These are phyloP conservation scores for Apiospora phragmitis DNA, from an alignment of 2,329 filamentous ascomycete species.

Conservation along the genomic window DNA sequence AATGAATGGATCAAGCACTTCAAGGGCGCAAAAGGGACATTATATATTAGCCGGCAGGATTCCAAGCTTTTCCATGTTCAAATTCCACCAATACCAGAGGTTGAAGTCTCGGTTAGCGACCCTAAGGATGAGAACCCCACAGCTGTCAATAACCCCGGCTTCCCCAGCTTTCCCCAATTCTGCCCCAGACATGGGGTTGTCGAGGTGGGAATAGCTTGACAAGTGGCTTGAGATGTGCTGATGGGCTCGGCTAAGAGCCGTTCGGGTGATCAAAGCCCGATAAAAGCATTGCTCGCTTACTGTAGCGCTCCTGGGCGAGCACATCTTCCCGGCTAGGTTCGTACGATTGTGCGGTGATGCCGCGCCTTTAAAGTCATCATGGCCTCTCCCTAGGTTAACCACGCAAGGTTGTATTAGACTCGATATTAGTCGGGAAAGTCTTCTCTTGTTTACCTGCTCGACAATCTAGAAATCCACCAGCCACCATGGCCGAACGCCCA, in stretches of 20 bases:
- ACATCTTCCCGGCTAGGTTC: background rate
- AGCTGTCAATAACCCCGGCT: background rate
- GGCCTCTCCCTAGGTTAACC: background rate
- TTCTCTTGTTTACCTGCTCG: fast-evolving
- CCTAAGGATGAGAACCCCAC: background rate
- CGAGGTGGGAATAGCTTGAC: background rate
- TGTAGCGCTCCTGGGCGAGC: background rate
- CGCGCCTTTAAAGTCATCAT: background rate
- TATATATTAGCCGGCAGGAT: background rate
- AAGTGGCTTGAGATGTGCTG: background rate
- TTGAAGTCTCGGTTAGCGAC: background rate
- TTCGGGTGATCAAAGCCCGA: background rate
- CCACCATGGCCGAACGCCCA: conserved; percentile 22
- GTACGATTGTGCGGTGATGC: background rate
- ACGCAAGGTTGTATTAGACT: background rate
- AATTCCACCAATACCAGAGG: background rate
- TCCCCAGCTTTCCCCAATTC: background rate
- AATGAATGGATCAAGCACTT: too few species aligned
- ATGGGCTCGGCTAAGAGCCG: background rate
- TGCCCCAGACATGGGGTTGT: background rate
- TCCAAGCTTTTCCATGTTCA: background rate
- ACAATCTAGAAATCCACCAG: background rate
- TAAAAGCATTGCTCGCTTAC: background rate
- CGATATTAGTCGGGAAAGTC: too few species aligned
- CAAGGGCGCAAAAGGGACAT: background rate